These are phyloP conservation scores for Macrolepiota fuliginosa DNA, from an alignment of 768 basidiomycete genomes.

Conservation along the genomic window DNA sequence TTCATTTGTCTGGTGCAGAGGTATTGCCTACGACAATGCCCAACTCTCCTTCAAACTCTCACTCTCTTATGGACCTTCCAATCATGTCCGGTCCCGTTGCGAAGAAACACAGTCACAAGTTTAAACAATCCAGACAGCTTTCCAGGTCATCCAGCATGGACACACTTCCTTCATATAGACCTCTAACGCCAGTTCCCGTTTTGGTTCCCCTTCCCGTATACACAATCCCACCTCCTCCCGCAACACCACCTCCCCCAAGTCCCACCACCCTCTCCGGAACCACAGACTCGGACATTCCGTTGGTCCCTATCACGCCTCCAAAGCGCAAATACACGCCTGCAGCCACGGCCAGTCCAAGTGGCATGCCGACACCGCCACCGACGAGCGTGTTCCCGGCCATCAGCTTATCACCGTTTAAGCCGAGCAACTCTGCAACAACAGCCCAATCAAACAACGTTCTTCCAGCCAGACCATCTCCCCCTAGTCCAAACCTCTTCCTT, in stretches of 20 bases:
- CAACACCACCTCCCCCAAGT: constrained; percentile 9
- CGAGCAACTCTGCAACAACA: neutral
- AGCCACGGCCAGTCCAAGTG: neutral
- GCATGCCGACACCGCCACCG: constrained; percentile 4
- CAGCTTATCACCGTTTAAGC: constrained; percentile 9
- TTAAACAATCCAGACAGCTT: neutral
- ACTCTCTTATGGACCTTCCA: constrained; percentile 7
- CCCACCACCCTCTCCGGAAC: neutral
- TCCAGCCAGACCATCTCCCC: neutral
- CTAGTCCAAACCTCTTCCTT: constrained; percentile 7
- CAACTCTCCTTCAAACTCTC: neutral
- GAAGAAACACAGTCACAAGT: neutral
- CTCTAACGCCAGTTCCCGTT: constrained; percentile 9
- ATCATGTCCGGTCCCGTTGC: neutral
- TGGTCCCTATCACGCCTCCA: constrained; percentile 4
- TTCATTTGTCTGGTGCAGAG: constrained; percentile 8
- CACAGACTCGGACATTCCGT: neutral
- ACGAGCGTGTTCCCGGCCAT: constrained; percentile 5
- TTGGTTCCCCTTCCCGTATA: constrained; percentile 1
- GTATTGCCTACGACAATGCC: constrained; percentile 7
- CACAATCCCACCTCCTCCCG: neutral
- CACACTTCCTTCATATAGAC: constrained; percentile 1
- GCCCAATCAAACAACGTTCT: neutral
- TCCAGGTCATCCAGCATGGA: constrained; percentile 11
- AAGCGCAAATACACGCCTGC: neutral